A percentile compares a stretch with the other conserved stretches of the same genome.
Evolutionary conservation across 2,329 filamentous ascomycete genomes (phyloP).

Genomic region (Mycosphaerella arachidis): DNA sequence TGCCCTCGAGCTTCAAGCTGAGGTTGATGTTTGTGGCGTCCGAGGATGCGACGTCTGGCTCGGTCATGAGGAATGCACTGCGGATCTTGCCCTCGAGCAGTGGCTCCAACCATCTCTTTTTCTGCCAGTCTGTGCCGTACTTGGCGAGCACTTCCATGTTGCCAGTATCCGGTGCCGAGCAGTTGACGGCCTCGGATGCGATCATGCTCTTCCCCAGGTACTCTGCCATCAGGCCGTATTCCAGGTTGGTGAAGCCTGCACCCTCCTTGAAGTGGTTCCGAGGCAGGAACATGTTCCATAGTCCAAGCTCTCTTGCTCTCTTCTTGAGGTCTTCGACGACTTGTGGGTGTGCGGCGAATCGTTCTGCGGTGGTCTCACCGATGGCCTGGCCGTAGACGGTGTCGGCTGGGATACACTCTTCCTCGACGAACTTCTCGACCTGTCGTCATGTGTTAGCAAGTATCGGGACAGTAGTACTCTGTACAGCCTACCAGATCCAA

Average conservation of each 20-base stretch:
- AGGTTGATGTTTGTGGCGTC: conserved; percentile 54
- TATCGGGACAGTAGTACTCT: neutral
- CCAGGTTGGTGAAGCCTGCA: conserved; percentile 88
- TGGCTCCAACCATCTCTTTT: conserved; percentile 48
- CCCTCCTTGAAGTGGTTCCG: conserved; percentile 94
- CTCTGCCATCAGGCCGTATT: conserved; percentile 98
- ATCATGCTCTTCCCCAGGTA: conserved; percentile 79
- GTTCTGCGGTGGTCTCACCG: conserved; percentile 60
- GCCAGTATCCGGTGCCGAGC: conserved; percentile 46
- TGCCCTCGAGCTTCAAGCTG: conserved; percentile 73
- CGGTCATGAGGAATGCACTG: conserved; percentile 45
- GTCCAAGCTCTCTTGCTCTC: conserved; percentile 73
- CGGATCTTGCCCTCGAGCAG: conserved; percentile 47
- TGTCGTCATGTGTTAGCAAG: conserved; percentile 8
- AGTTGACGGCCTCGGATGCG: conserved; percentile 85
- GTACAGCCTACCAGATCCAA: conserved; percentile 61
- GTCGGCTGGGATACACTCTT: conserved; percentile 77
- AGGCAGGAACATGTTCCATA: conserved; percentile 98
- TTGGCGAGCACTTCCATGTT: conserved; percentile 53
- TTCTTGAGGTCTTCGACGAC: conserved; percentile 86
- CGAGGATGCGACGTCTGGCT: conserved; percentile 48
- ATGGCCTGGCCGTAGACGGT: conserved; percentile 74
- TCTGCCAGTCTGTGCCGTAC: conserved; percentile 48
- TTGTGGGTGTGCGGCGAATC: conserved; percentile 75
- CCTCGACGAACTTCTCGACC: conserved; percentile 90